Conservation (phyloP, 306 rosid genomes). For the Acacia crassicarpa region DNA sequence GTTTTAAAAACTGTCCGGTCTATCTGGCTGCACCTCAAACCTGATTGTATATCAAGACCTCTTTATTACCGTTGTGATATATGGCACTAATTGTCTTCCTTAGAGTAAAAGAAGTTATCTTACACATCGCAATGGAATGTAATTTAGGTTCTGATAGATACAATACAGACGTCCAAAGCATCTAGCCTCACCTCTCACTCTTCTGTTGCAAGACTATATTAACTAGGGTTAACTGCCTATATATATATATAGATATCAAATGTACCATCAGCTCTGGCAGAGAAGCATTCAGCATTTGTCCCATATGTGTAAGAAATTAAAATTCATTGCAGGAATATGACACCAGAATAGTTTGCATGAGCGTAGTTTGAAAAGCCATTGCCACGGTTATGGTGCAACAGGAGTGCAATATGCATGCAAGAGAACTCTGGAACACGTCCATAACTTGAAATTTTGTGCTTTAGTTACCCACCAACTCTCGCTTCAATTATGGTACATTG, state of each 20-base stretch:
- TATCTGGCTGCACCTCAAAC: neutral
- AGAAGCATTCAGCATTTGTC: neutral
- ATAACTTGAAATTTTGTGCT: neutral
- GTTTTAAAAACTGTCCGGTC: neutral
- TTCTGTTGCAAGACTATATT: neutral
- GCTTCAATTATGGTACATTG: neutral
- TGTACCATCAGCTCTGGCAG: neutral
- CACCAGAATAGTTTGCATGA: neutral
- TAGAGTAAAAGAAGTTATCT: neutral
- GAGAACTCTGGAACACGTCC: neutral
- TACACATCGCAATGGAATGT: neutral
- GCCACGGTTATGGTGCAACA: neutral
- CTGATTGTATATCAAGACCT: neutral
- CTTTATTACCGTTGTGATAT: neutral
- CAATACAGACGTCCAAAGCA: neutral
- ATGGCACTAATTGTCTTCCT: constrained; percentile 1
- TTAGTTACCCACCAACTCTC: neutral
- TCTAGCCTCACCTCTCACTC: neutral
- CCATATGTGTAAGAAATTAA: neutral
- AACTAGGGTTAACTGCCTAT: neutral
- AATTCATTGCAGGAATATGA: neutral
- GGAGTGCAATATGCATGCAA: neutral
- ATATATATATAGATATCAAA: neutral
- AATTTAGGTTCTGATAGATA: neutral
- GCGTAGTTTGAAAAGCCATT: neutral